phyloP scores from a whole-genome alignment of 345 rosid species.

The Mallotus nudiflorus region DNA sequence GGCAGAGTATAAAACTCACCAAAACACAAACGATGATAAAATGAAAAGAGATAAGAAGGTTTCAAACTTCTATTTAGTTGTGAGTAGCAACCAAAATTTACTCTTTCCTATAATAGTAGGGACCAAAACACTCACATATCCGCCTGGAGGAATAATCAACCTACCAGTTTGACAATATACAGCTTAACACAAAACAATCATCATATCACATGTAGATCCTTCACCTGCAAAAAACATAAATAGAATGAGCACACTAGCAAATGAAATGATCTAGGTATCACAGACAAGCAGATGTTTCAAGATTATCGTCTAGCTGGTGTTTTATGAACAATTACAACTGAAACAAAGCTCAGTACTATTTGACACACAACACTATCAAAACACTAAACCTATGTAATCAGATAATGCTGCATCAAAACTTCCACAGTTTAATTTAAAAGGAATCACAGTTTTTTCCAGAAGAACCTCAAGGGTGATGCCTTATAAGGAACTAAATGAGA shows the following conservation, averaged over 20 bases:
- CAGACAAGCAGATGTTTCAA: background rate
- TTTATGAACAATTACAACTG: background rate
- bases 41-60: background rate
- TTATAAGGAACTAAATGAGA: too few relatives aligned
- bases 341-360: background rate
- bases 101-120: conserved; percentile 1
- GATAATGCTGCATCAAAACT: too few relatives aligned
- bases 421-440: too few relatives aligned
- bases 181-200: conserved; percentile 15
- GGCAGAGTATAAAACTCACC: background rate
- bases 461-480: too few relatives aligned
- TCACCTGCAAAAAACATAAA: conserved; percentile 25
- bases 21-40: background rate
- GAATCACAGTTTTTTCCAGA: too few relatives aligned
- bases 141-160: conserved; percentile 29
- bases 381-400: too few relatives aligned
- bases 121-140: conserved; percentile 22
- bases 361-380: too few relatives aligned
- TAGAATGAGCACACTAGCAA: background rate
- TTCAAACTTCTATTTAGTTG: conserved; percentile 22
- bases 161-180: conserved; percentile 18
- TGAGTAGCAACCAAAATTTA: conserved; percentile 24
- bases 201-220: conserved; percentile 1
- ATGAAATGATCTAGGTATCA: background rate
- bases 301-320: too few relatives aligned